Percentiles rank a stretch among this genome's conserved stretches.
Conservation (phyloP, 208 protist species). For the Trypanosoma avium region DNA sequence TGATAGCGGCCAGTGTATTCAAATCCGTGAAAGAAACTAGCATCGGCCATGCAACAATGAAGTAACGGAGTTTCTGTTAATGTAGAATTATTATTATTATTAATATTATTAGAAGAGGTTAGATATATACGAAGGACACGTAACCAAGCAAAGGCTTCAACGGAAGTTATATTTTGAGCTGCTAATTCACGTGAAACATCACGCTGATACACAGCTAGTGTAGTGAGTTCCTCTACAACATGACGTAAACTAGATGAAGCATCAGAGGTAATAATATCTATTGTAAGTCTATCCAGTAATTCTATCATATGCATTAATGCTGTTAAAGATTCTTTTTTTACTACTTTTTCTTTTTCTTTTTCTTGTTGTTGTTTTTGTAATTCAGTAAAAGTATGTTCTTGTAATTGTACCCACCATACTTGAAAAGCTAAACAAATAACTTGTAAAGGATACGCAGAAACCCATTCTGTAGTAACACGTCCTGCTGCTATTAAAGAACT, state of each 20-base stretch:
- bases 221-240: constrained; percentile 98
- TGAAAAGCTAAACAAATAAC: constrained; percentile 92
- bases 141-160: constrained; percentile 96
- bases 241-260: constrained; percentile 56
- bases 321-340: constrained; percentile 5
- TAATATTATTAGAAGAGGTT: too few relatives aligned
- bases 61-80: constrained; percentile 48
- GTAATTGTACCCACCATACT: constrained; percentile 88
- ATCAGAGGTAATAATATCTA: constrained; percentile 41
- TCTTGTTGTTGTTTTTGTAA: constrained; percentile 16
- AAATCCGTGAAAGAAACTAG: constrained; percentile 96
- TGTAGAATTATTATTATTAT: constrained; percentile 20
- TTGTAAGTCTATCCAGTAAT: constrained; percentile 85
- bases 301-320: constrained; percentile 53
- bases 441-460: constrained; percentile 90
- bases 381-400: constrained; percentile 72
- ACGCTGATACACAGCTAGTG: constrained; percentile 98
- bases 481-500: constrained; percentile 26
- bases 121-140: constrained; percentile 96
- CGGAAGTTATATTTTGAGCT: constrained; percentile 36
- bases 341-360: background rate
- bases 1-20: constrained; percentile 99
- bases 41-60: constrained; percentile 96
- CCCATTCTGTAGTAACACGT: constrained; percentile 79
- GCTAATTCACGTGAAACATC: constrained; percentile 91